Conservation (phyloP, 2,329 filamentous ascomycete genomes). For the Ophiocordyceps australis region DNA sequence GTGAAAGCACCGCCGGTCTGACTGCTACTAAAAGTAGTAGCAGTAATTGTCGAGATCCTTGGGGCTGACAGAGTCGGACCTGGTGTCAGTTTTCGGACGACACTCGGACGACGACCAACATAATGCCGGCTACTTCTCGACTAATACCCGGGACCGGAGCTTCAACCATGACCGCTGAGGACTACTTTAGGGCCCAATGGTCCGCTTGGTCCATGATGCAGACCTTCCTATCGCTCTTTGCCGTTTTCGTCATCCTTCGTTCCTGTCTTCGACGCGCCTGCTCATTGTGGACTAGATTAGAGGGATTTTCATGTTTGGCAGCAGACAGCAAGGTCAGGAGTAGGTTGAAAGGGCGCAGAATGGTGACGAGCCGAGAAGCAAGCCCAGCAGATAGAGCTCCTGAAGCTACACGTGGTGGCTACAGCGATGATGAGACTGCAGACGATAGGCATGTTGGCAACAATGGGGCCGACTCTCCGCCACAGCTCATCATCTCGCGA, state of each 20-base stretch:
- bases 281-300: constrained; percentile 7
- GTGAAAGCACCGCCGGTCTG: too few species aligned
- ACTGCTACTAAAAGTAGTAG: too few species aligned
- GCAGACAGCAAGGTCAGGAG: neutral
- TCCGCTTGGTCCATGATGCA: constrained; percentile 11
- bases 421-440: too few species aligned
- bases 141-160: constrained; percentile 11
- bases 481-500: constrained; percentile 14
- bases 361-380: too few species aligned
- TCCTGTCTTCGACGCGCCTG: constrained; percentile 9
- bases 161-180: constrained; percentile 7
- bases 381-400: constrained; percentile 4
- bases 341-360: too few species aligned
- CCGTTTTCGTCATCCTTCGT: constrained; percentile 15
- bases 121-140: constrained; percentile 15
- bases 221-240: constrained; percentile 13
- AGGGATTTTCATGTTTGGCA: neutral
- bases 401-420: constrained; percentile 6
- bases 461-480: constrained; percentile 7
- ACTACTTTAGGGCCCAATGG: constrained; percentile 13
- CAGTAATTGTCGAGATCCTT: constrained; percentile 11
- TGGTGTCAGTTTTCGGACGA: too few species aligned
- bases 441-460: too few species aligned
- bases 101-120: constrained; percentile 7
- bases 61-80: too few species aligned